phyloP scores from a whole-genome alignment of 176 grass and related monocot genomes.

The Oryza nivara region DNA sequence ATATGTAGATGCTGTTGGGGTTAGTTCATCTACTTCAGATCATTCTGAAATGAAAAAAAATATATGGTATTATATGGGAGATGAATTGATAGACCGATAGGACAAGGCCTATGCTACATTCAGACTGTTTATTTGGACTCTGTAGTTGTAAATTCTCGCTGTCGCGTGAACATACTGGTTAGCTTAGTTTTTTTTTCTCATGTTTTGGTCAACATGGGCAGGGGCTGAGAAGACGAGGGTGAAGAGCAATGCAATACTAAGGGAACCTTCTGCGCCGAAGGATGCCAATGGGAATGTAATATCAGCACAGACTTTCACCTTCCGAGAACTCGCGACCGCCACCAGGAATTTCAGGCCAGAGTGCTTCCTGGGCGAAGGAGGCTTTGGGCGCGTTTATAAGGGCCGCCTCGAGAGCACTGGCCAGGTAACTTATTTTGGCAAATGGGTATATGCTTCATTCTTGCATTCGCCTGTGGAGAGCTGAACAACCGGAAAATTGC shows the following conservation, averaged over 20 bases:
- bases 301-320: conserved; percentile 81
- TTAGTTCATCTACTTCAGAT: background rate
- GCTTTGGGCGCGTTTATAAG: conserved; percentile 85
- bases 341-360: conserved; percentile 76
- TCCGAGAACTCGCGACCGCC: conserved; percentile 63
- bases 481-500: background rate
- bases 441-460: conserved; percentile 21
- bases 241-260: conserved; percentile 45
- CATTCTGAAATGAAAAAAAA: background rate
- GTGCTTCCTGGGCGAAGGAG: conserved; percentile 81
- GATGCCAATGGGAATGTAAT: conserved; percentile 69
- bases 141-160: conserved; percentile 10
- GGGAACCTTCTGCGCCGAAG: conserved; percentile 49
- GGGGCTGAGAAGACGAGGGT: conserved; percentile 50
- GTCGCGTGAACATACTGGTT: background rate
- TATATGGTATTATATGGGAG: background rate
- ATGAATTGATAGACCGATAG: conserved; percentile 1
- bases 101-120: background rate
- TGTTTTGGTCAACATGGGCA: conserved; percentile 32
- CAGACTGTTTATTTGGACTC: conserved; percentile 20
- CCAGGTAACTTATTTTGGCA: conserved; percentile 55
- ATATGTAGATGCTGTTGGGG: conserved; percentile 15
- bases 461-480: background rate
- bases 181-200: background rate
- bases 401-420: conserved; percentile 66